Conservation (phyloP, 176 grass and related monocot species). For the Bromus sterilis region DNA sequence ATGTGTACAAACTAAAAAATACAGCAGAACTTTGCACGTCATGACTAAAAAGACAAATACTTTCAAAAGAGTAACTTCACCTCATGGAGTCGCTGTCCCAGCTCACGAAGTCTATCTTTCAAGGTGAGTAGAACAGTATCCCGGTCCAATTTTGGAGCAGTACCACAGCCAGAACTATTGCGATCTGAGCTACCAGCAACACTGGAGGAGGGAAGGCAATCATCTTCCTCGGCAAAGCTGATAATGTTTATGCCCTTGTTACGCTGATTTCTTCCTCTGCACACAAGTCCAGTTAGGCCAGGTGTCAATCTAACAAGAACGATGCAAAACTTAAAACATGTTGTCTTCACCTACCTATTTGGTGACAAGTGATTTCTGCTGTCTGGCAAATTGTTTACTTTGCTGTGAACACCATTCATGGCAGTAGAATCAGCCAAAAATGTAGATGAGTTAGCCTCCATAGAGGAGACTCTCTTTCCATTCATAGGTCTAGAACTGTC, state of each 20-base stretch:
- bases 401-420: conserved; percentile 30
- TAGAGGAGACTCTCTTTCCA: conserved; percentile 44
- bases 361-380: conserved; percentile 42
- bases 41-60: neutral
- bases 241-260: conserved; percentile 42
- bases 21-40: neutral
- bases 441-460: conserved; percentile 28
- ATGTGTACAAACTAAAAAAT: neutral
- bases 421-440: conserved; percentile 46
- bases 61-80: conserved; percentile 23
- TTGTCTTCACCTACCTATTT: conserved; percentile 46
- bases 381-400: conserved; percentile 33
- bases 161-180: conserved; percentile 34
- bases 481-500: conserved; percentile 35
- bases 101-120: conserved; percentile 55
- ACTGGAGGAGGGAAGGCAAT: conserved; percentile 28
- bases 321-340: neutral
- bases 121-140: conserved; percentile 43
- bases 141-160: conserved; percentile 33
- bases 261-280: conserved; percentile 65
- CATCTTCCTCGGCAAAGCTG: conserved; percentile 21
- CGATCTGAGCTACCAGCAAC: conserved; percentile 29
- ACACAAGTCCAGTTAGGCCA: conserved; percentile 29
- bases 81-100: conserved; percentile 61
- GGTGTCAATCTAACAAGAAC: conserved; percentile 9